Percentiles rank a stretch among this genome's conserved stretches.
Conservation (phyloP, 495 filamentous ascomycete species). For the Cairneyella variabilis region DNA sequence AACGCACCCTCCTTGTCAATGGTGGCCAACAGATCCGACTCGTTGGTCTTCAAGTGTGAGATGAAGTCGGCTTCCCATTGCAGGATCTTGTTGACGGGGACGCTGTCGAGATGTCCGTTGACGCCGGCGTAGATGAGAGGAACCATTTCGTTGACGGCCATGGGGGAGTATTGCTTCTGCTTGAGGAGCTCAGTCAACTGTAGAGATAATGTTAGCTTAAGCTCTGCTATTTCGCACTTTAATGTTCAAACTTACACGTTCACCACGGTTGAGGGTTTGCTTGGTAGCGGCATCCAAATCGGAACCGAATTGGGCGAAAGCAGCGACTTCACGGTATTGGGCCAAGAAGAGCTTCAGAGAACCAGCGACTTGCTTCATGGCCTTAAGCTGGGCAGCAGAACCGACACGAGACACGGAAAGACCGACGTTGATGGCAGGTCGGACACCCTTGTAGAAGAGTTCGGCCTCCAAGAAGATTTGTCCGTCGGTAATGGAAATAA, state of each 20-base stretch:
- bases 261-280: conserved; percentile 97
- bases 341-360: conserved; percentile 99
- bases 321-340: conserved; percentile 99
- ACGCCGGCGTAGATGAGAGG: conserved; percentile 99
- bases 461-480: conserved; percentile 99
- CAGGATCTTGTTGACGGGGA: conserved; percentile 29
- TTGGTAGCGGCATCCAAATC: conserved; percentile 98
- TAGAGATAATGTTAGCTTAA: conserved; percentile 32
- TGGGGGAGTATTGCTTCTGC: conserved; percentile 99
- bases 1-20: conserved; percentile 96
- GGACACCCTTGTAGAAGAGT: conserved; percentile 99
- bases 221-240: not conserved
- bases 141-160: conserved; percentile 99
- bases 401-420: conserved; percentile 99
- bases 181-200: conserved; percentile 92
- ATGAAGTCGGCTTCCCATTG: conserved; percentile 87
- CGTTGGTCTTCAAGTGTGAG: conserved; percentile 82
- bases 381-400: conserved; percentile 98
- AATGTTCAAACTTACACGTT: conserved; percentile 65
- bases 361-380: conserved; percentile 99
- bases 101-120: conserved; percentile 62
- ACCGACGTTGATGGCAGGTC: conserved; percentile 99
- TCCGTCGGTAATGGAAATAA: conserved; percentile 99
- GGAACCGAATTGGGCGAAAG: conserved; percentile 99
- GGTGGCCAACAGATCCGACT: conserved; percentile 75